A percentile compares a stretch with the other conserved stretches of the same genome.
These are phyloP conservation scores for Populus davidiana DNA, from an alignment of 345 rosid species.

Conservation along the genomic window DNA sequence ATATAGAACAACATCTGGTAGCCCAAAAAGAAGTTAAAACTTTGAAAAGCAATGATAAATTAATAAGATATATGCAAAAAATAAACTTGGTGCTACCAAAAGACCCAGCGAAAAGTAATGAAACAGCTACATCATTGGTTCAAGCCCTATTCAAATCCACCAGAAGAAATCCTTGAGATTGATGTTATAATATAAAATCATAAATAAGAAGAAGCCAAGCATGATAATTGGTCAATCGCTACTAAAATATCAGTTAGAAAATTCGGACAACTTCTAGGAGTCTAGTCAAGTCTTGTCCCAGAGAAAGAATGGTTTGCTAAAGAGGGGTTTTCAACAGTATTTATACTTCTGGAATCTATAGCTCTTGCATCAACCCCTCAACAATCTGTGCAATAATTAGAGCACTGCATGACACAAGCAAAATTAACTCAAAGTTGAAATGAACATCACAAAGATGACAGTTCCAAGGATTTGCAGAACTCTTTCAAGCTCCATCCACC, in stretches of 20 bases:
- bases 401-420: not conserved
- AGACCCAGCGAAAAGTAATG: not conserved
- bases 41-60: slow-evolving; percentile 1
- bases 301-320: not conserved
- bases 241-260: not conserved
- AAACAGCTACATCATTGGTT: not conserved
- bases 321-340: not conserved
- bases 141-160: not conserved
- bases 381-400: not conserved
- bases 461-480: not conserved
- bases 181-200: not conserved
- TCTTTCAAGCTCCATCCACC: not conserved
- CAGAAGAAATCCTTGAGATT: not conserved
- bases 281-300: not conserved
- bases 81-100: not conserved
- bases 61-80: not conserved
- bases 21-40: not conserved
- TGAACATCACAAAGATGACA: not conserved
- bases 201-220: not conserved
- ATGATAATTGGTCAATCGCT: not conserved
- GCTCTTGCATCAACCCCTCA: not conserved
- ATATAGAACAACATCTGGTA: slow-evolving; percentile 75
- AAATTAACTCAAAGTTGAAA: not conserved
- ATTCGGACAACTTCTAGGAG: not conserved
- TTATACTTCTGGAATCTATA: not conserved